phyloP scores from a whole-genome alignment of 768 basidiomycete genomes.

The Psilocybe cubensis region DNA sequence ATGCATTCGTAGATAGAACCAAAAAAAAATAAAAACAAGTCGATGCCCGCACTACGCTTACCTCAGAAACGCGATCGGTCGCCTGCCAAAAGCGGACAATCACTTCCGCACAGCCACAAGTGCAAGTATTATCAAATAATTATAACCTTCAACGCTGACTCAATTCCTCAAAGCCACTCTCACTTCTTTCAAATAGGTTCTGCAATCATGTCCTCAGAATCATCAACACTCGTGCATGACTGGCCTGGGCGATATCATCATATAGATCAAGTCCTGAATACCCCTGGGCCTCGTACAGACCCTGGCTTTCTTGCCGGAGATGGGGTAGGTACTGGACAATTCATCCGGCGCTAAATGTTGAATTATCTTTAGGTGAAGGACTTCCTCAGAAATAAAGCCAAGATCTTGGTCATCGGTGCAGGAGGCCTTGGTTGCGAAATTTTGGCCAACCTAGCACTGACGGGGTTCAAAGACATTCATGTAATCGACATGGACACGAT shows the following conservation, averaged over 20 bases:
- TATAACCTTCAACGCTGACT: conserved; percentile 9
- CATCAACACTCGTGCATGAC: conserved; percentile 31
- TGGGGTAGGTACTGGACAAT: conserved; percentile 50
- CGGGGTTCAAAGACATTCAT: conserved; percentile 98
- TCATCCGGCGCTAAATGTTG: not conserved
- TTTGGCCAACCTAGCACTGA: conserved; percentile 91
- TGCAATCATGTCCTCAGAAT: conserved; percentile 22
- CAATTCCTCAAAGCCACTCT: conserved; percentile 6
- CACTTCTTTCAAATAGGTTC: not conserved
- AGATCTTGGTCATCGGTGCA: conserved; percentile 97
- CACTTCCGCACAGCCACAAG: not conserved
- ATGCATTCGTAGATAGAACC: conserved; percentile 10
- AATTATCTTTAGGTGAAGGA: conserved; percentile 71
- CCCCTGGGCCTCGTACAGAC: conserved; percentile 89
- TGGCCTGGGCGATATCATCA: conserved; percentile 73
- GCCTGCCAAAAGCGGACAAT: conserved; percentile 11
- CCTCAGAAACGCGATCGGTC: conserved; percentile 21
- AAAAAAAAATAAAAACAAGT: too few species aligned
- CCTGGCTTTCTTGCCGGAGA: conserved; percentile 81
- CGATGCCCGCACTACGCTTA: too few species aligned
- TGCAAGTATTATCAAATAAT: conserved; percentile 5
- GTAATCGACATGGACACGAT: conserved; percentile 99
- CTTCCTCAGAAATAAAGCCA: conserved; percentile 82
- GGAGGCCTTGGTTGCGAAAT: conserved; percentile 98
- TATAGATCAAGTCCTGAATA: conserved; percentile 86